These are phyloP conservation scores for Xerocomellus dryophilus DNA, from an alignment of 768 basidiomycete species.

Conservation along the genomic window DNA sequence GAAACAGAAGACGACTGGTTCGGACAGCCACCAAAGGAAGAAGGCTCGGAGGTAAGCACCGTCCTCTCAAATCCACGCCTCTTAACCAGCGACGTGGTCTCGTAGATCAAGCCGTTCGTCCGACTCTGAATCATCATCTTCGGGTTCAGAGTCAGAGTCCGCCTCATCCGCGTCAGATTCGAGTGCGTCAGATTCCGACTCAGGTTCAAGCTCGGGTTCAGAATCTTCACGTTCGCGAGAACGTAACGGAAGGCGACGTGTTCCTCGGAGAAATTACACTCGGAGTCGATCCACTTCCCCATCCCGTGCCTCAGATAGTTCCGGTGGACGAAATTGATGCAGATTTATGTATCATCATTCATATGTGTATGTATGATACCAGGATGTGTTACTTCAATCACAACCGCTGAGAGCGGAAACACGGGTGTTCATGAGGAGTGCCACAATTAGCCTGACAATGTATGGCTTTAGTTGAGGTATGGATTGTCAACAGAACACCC, in stretches of 20 bases:
- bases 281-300: slow-evolving; percentile 23
- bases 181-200: slow-evolving; percentile 41
- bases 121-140: slow-evolving; percentile 23
- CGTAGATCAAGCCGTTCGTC: slow-evolving; percentile 35
- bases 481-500: slow-evolving; percentile 25
- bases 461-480: neutral
- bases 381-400: slow-evolving; percentile 9
- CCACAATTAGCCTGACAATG: slow-evolving; percentile 67
- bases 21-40: slow-evolving; percentile 34
- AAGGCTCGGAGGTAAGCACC: slow-evolving; percentile 40
- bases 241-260: slow-evolving; percentile 40
- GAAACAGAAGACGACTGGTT: slow-evolving; percentile 33
- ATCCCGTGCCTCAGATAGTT: slow-evolving; percentile 18
- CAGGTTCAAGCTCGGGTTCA: slow-evolving; percentile 44
- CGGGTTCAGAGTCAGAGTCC: slow-evolving; percentile 29
- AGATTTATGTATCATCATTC: slow-evolving; percentile 5
- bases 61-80: slow-evolving; percentile 12
- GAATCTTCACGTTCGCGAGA: slow-evolving; percentile 44
- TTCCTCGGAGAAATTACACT: slow-evolving; percentile 26
- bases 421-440: slow-evolving; percentile 86
- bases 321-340: slow-evolving; percentile 15
- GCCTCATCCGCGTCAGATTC: slow-evolving; percentile 36
- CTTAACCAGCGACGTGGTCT: neutral
- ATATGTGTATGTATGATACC: slow-evolving; percentile 14
- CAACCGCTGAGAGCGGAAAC: slow-evolving; percentile 43